These are phyloP conservation scores for Trametes gibbosa DNA, from an alignment of 768 basidiomycete genomes.

Conservation along the genomic window DNA sequence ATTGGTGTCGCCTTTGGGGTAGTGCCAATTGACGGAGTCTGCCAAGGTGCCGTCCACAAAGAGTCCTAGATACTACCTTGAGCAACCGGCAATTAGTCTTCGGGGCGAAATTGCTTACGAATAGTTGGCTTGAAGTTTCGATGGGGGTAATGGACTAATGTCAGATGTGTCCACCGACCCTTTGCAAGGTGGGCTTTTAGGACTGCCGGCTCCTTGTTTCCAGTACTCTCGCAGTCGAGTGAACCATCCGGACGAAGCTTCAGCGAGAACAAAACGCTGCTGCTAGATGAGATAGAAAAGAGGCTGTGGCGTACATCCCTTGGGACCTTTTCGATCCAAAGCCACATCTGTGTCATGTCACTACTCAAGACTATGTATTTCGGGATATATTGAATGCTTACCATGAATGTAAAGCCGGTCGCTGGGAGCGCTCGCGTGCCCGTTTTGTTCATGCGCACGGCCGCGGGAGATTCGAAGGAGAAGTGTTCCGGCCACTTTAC, in stretches of 20 bases:
- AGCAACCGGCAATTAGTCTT: neutral
- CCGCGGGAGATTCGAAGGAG: constrained; percentile 57
- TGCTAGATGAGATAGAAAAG: constrained; percentile 36
- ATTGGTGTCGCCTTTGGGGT: constrained; percentile 50
- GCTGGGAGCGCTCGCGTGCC: constrained; percentile 51
- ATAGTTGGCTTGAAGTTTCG: constrained; percentile 53
- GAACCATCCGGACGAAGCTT: constrained; percentile 53
- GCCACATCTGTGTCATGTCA: constrained; percentile 44
- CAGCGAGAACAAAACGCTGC: constrained; percentile 40
- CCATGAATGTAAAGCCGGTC: constrained; percentile 74
- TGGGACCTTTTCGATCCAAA: constrained; percentile 46
- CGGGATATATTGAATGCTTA: no score
- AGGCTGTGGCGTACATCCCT: constrained; percentile 31
- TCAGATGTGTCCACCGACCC: constrained; percentile 70
- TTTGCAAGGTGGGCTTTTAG: constrained; percentile 49
- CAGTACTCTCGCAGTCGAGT: constrained; percentile 46
- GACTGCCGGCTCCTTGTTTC: constrained; percentile 37
- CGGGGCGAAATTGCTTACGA: constrained; percentile 36
- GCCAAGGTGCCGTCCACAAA: constrained; percentile 71
- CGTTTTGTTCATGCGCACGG: constrained; percentile 48
- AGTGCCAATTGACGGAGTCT: constrained; percentile 61
- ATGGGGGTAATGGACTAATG: constrained; percentile 64
- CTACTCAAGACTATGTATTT: neutral
- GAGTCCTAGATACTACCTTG: constrained; percentile 59
- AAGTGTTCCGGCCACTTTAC: constrained; percentile 80